Base-by-base conservation (phyloP, 2,329 filamentous ascomycete species). In the Alternaria hordeiaustralica region DNA sequence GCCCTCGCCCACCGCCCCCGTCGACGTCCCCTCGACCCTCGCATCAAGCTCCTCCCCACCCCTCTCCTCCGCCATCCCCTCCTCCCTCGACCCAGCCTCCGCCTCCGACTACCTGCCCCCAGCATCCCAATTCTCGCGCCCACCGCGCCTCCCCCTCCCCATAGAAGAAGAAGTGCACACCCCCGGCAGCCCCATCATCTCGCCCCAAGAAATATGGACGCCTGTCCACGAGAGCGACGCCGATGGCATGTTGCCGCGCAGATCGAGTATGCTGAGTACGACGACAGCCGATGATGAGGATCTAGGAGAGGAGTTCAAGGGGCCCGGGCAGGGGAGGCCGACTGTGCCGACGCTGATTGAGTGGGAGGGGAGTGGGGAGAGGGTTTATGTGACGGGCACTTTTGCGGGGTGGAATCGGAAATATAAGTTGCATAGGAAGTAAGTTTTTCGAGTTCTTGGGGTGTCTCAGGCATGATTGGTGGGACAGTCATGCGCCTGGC, bases 331-430 rank as follows among this genome's bases (percentile, higher is more conserved):
- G 3, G 90, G 92, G 73, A 87, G 90, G 66, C 91, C 92, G 43
- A 92, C 92, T 8, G 92, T 98, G 45, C 92, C 93, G 2, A 97
- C 93, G 2, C 84, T 87, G 61, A 89, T 99, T 62, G 92, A 96
- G 81, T 99, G 96, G 96, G 87, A 87, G 69, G 87, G 88, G 9
- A 89, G 89, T 56, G 94, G 92, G 62, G 92, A 97, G 61, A 96
- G 94, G 81, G 89, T 98, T 68, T 99, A 97, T 79, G 94, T 99
- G 49, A 99, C 96, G 1, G 95, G 95, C 69, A 98, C 96, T 20
- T 97, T 98, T 77, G 96, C 97, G 73, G 92, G 95, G 26, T 99
- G 96, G 96, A 94, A 96, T 81, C 91, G 92, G 79, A 98, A 98
- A 82, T 96, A 94, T 78, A 89, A 92, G 71, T 84, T 99, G 76